phyloP scores from a whole-genome alignment of 2,329 filamentous ascomycete species.

The Ophiostoma piceae region DNA sequence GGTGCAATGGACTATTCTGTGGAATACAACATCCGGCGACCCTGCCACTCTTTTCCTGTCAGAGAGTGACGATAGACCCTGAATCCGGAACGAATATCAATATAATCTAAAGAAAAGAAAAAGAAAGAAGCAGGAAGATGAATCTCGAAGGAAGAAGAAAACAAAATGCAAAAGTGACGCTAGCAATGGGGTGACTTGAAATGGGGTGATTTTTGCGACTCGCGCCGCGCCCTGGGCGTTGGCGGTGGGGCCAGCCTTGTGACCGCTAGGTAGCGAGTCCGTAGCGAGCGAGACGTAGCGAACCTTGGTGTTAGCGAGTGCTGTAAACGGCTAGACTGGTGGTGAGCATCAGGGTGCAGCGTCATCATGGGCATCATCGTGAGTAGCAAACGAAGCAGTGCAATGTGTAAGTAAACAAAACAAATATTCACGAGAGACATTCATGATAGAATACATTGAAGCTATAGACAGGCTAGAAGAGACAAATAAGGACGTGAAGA shows the following conservation, averaged over 20 bases:
- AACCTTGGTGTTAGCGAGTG: neutral
- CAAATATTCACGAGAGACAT: too few species aligned
- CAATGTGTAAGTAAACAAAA: too few species aligned
- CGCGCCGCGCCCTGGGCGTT: neutral
- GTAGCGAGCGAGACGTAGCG: too few species aligned
- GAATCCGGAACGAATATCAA: neutral
- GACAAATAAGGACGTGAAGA: neutral
- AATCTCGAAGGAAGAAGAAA: neutral
- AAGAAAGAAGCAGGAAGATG: neutral
- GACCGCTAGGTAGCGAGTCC: neutral
- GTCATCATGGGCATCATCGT: too few species aligned
- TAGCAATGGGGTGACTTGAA: slow-evolving; percentile 1
- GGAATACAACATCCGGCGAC: neutral
- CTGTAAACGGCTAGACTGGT: neutral
- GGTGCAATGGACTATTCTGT: neutral
- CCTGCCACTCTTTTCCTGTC: neutral
- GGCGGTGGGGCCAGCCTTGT: slow-evolving; percentile 4
- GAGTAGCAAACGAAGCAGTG: too few species aligned
- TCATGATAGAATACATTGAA: neutral
- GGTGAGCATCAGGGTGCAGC: neutral
- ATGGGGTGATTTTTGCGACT: slow-evolving; percentile 1
- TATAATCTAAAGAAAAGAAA: neutral
- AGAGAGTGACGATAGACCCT: neutral
- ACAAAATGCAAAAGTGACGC: neutral
- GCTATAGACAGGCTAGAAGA: neutral